Conservation (phyloP, 1,284 basidiomycete species). For the Caloboletus firmus region DNA sequence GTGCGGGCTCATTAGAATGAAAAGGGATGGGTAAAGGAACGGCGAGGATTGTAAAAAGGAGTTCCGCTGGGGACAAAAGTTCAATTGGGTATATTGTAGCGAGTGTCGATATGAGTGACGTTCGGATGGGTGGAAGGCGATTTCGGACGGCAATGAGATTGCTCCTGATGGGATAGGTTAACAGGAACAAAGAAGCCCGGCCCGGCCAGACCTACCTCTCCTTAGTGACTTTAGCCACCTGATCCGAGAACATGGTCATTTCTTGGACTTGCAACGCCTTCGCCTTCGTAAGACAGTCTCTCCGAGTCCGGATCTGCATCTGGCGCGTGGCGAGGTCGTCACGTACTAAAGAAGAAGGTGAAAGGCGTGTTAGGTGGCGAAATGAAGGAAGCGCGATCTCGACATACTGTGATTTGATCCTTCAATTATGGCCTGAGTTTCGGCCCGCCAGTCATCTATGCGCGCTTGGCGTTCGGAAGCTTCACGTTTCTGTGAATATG, state of each 20-base stretch:
- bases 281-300: constrained; percentile 49
- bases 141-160: constrained; percentile 45
- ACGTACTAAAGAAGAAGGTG: constrained; percentile 39
- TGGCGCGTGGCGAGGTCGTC: constrained; percentile 41
- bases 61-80: constrained; percentile 73
- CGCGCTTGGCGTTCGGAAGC: constrained; percentile 58
- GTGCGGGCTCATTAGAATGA: constrained; percentile 75
- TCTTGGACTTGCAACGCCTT: constrained; percentile 44
- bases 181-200: constrained; percentile 4
- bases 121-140: constrained; percentile 58
- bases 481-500: constrained; percentile 53
- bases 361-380: constrained; percentile 15
- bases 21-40: constrained; percentile 85
- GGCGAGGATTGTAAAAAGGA: constrained; percentile 81
- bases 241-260: constrained; percentile 34
- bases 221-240: constrained; percentile 31
- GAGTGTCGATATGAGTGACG: constrained; percentile 72
- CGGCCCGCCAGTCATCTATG: constrained; percentile 47
- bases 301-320: constrained; percentile 48
- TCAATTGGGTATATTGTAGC: constrained; percentile 87
- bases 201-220: constrained; percentile 22
- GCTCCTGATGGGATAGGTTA: constrained; percentile 39
- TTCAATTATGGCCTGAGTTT: constrained; percentile 41
- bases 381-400: constrained; percentile 17
- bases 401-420: constrained; percentile 50